phyloP scores from a whole-genome alignment of 768 basidiomycete genomes.

The Termitomyces sp. region DNA sequence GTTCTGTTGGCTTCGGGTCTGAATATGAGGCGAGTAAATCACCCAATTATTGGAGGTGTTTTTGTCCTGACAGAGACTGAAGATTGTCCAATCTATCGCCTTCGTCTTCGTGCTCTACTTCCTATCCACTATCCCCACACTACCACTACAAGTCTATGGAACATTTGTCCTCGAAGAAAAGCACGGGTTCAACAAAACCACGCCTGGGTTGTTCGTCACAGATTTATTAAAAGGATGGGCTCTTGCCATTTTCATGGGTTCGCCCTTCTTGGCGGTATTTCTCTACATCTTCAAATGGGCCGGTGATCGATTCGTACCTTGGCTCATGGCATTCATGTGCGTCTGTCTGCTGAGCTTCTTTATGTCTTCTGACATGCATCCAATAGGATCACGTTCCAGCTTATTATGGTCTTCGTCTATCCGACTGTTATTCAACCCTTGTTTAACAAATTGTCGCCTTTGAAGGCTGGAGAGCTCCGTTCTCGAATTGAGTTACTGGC shows the following conservation, averaged over 20 bases:
- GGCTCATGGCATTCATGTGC: conserved; percentile 90
- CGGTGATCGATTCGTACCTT: conserved; percentile 87
- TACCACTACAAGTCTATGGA: conserved; percentile 77
- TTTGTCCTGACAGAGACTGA: not conserved
- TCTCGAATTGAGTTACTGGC: conserved; percentile 75
- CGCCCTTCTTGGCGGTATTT: conserved; percentile 85
- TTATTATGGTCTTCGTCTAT: conserved; percentile 78
- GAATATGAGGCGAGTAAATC: conserved; percentile 62
- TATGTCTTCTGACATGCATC: not conserved
- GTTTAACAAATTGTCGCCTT: conserved; percentile 95
- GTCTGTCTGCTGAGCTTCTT: conserved; percentile 20
- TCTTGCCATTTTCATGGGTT: conserved; percentile 65
- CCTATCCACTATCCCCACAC: conserved; percentile 57
- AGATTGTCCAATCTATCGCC: conserved; percentile 83
- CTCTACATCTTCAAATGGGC: conserved; percentile 91
- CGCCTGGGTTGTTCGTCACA: conserved; percentile 63
- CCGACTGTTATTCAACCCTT: conserved; percentile 89
- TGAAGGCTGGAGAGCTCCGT: conserved; percentile 73
- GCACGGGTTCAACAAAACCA: conserved; percentile 97
- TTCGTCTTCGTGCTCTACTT: conserved; percentile 68
- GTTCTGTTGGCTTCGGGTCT: conserved; percentile 57
- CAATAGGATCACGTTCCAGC: conserved; percentile 71
- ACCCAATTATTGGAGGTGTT: not conserved
- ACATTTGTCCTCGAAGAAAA: conserved; percentile 94
- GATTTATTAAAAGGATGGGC: conserved; percentile 82